Evolutionary conservation across 192 early-diverging fungal species (phyloP).

Genomic region (Linnemannia elongata): DNA sequence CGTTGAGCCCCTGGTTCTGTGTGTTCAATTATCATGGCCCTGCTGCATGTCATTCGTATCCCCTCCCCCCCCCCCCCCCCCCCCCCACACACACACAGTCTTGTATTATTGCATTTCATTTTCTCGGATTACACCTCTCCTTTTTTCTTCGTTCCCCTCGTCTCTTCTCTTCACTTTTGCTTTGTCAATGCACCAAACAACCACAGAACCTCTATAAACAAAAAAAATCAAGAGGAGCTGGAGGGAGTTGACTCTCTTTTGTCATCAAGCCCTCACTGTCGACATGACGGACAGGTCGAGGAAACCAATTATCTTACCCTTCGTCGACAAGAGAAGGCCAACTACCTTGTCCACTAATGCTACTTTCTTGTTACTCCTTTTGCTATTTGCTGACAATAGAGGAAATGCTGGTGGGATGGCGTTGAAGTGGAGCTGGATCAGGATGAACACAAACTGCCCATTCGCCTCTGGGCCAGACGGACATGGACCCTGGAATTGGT

Average conservation of each 20-base stretch:
- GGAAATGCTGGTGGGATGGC: conserved; percentile 91
- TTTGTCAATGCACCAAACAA: too few relatives aligned
- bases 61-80: too few relatives aligned
- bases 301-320: too few relatives aligned
- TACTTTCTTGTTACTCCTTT: not conserved
- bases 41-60: not conserved
- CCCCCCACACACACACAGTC: too few relatives aligned
- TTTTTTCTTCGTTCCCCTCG: too few relatives aligned
- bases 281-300: too few relatives aligned
- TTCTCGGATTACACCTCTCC: too few relatives aligned
- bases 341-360: not conserved
- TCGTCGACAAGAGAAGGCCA: too few relatives aligned
- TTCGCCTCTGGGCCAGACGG: conserved; percentile 82
- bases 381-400: conserved; percentile 32
- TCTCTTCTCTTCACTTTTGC: too few relatives aligned
- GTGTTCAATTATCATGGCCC: not conserved
- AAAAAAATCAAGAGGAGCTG: not conserved
- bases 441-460: conserved; percentile 64
- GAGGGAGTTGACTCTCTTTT: not conserved
- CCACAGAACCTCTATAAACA: too few relatives aligned
- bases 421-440: conserved; percentile 70
- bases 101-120: not conserved
- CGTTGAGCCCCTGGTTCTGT: not conserved
- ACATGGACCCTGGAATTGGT: conserved; percentile 87
- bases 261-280: too few relatives aligned